Evolutionary conservation across 805 yeast genomes (phyloP).

Genomic region (Nadsonia fulvescens): DNA sequence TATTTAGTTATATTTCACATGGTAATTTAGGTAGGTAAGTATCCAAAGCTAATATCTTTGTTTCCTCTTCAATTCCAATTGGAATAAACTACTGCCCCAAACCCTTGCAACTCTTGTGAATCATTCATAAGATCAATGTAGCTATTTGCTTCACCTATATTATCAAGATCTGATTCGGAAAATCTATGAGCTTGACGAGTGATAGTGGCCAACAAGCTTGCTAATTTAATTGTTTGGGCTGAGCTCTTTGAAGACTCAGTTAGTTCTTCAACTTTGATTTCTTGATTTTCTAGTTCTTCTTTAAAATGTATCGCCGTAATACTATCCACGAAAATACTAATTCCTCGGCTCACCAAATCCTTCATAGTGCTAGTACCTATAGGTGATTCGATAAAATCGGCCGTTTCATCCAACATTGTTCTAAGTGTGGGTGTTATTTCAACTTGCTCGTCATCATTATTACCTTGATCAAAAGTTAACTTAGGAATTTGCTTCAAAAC

Average conservation of each 20-base stretch:
- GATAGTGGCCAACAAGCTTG: slow-evolving; percentile 50
- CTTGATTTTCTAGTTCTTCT: slow-evolving; percentile 1
- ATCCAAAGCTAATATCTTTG: background rate
- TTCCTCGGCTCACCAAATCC: slow-evolving; percentile 25
- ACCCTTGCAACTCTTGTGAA: slow-evolving; percentile 55
- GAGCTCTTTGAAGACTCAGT: slow-evolving; percentile 7
- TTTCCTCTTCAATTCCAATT: slow-evolving; percentile 28
- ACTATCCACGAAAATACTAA: slow-evolving; percentile 28
- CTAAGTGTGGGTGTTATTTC: slow-evolving; percentile 14
- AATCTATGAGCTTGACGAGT: slow-evolving; percentile 46
- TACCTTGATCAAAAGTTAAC: slow-evolving; percentile 7
- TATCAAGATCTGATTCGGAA: too few relatives aligned
- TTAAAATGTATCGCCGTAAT: slow-evolving; percentile 13
- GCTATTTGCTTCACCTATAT: slow-evolving; percentile 26
- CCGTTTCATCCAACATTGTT: slow-evolving; percentile 25
- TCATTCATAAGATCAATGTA: slow-evolving; percentile 29
- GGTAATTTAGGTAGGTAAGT: slow-evolving; percentile 1
- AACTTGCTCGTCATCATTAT: slow-evolving; percentile 9
- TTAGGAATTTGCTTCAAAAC: slow-evolving; percentile 32
- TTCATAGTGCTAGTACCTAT: slow-evolving; percentile 22
- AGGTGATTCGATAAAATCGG: slow-evolving; percentile 24
- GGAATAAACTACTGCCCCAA: slow-evolving; percentile 81
- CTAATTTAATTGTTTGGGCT: slow-evolving; percentile 32
- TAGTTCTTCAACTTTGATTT: background rate
- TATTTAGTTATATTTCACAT: background rate